Percentiles rank a stretch among this genome's conserved stretches.
phyloP scores from a whole-genome alignment of 208 protist species.

The Wallacemonas sp. region DNA sequence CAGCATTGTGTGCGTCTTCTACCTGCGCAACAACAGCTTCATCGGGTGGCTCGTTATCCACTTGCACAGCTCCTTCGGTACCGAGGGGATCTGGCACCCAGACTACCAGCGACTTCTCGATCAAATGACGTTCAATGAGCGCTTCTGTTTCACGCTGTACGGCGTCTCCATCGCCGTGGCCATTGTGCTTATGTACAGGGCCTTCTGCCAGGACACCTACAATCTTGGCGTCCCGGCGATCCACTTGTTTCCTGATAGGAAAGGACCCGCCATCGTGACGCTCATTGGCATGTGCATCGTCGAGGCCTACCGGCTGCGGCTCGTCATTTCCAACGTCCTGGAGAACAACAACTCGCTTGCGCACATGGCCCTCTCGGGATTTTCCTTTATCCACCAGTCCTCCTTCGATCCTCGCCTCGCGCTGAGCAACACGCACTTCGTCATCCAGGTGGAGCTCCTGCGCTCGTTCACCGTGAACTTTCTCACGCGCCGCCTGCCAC shows the following conservation, averaged over 20 bases:
- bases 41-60: conserved; percentile 71
- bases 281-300: conserved; percentile 41
- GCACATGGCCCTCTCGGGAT: conserved; percentile 39
- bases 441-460: conserved; percentile 79
- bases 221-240: conserved; percentile 35
- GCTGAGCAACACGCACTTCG: conserved; percentile 67
- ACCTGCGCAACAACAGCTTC: conserved; percentile 67
- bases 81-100: conserved; percentile 68
- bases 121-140: conserved; percentile 84
- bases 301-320: conserved; percentile 32
- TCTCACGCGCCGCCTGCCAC: conserved; percentile 35
- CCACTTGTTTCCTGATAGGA: conserved; percentile 57
- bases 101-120: conserved; percentile 72
- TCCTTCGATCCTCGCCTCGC: conserved; percentile 43
- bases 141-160: conserved; percentile 85
- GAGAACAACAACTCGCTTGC: conserved; percentile 27
- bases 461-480: conserved; percentile 42
- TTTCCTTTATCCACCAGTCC: conserved; percentile 43
- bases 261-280: conserved; percentile 25
- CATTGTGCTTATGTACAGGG: conserved; percentile 42
- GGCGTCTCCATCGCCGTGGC: conserved; percentile 58
- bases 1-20: conserved; percentile 70
- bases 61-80: conserved; percentile 82
- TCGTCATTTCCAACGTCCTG: conserved; percentile 30
- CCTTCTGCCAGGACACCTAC: conserved; percentile 58